These are phyloP conservation scores for Magnusiomyces suaveolens DNA, from an alignment of 1,139 yeast species.

Conservation along the genomic window DNA sequence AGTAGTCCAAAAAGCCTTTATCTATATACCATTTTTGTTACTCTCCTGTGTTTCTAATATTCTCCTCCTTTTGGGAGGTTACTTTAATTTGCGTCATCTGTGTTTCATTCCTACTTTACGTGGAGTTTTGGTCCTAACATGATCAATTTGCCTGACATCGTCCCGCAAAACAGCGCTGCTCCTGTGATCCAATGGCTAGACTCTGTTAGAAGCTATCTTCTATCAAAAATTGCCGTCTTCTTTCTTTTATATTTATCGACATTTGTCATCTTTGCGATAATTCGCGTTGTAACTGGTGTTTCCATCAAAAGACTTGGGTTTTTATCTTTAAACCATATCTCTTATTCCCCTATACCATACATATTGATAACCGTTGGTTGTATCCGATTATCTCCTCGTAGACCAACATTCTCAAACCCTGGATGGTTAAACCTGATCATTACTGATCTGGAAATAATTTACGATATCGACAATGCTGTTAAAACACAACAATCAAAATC, in stretches of 20 bases:
- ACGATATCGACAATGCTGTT: slow-evolving; percentile 23
- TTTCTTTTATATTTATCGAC: slow-evolving; percentile 27
- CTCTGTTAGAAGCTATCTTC: slow-evolving; percentile 7
- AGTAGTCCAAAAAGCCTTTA: no score
- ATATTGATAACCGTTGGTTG: slow-evolving; percentile 29
- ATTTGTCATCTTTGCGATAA: slow-evolving; percentile 32
- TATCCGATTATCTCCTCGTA: slow-evolving; percentile 31
- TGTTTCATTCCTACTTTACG: no score
- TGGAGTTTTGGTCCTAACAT: no score
- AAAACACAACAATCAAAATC: slow-evolving; percentile 3
- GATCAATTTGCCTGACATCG: neutral
- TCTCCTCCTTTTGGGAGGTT: no score
- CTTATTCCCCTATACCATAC: slow-evolving; percentile 31
- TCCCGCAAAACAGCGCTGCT: neutral
- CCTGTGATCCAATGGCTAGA: slow-evolving; percentile 4
- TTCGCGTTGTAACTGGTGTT: slow-evolving; percentile 36
- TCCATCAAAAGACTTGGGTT: slow-evolving; percentile 37
- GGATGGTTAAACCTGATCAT: slow-evolving; percentile 31
- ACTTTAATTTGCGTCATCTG: no score
- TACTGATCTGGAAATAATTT: slow-evolving; percentile 25
- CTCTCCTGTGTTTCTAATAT: no score
- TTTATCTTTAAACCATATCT: slow-evolving; percentile 32
- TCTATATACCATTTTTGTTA: no score
- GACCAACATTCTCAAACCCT: slow-evolving; percentile 36
- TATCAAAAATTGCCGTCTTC: slow-evolving; percentile 20